Evolutionary conservation across 768 basidiomycete genomes (phyloP), one percentile per base, ranked within the genome.

Genomic region (Agrocybe chaxingu): DNA sequence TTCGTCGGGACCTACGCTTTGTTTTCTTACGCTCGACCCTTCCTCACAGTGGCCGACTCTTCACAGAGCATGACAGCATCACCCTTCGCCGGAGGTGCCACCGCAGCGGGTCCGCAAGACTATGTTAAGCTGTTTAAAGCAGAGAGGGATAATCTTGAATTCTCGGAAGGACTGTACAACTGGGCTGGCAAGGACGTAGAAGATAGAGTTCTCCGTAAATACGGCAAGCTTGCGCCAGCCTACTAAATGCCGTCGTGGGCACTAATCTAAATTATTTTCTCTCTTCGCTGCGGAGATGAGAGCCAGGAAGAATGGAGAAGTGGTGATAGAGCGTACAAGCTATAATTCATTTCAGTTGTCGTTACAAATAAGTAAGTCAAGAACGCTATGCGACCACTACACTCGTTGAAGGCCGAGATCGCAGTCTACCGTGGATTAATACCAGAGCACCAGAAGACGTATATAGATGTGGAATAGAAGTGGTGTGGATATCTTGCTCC

Each of bases 91-190:
- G 75, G 74, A 19, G 71, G 73, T 11, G 68, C 54, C 31, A 55
- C 73, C 7, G 66, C 74, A 8, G 45, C 56, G 9, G 56, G 54
- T 24, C 81, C 83, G 40, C 92, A 93, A 62, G 96, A 98, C 64
- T 94, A 79, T 67, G 77, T 72, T 61, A 98, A 98, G 65, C 66
- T 98, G 36, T 94, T 94, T 78, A 89, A 90, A 58, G 84, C 84
- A 5, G 97, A 99, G 69, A 77, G 76, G 54, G 96, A 98, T 67
- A 96, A 97, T 67, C 79, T 99, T 13, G 89, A 92, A 57, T 87
- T 98, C 59, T 82, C 94, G 0, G 87, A 93, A 62, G 92, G 92
- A 31, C 65, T 89, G 54, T 94, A 96, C 66, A 67, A 69, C 16
- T 98, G 92, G 92, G 78, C 80, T 24, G 92, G 90, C 11, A 77